Conservation (phyloP, 352 stramenopile species). For the Phytophthora idaei region DNA sequence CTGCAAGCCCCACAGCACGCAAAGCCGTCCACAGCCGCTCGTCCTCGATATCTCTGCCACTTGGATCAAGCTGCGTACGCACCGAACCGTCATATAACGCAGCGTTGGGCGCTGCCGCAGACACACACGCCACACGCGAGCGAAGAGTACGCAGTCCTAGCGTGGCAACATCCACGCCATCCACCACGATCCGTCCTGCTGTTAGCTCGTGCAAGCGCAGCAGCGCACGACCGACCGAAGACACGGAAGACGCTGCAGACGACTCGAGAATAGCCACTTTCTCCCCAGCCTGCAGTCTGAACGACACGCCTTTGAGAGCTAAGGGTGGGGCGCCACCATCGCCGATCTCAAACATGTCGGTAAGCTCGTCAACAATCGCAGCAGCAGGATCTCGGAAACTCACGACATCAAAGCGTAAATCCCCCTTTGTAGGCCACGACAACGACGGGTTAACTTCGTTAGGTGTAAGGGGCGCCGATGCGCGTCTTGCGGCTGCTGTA, state of each 20-base stretch:
- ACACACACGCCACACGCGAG: constrained; percentile 93
- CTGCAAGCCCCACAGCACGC: constrained; percentile 55
- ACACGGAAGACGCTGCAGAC: constrained; percentile 87
- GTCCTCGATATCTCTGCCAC: constrained; percentile 45
- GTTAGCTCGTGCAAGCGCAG: constrained; percentile 94
- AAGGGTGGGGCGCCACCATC: constrained; percentile 53
- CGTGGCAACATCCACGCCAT: constrained; percentile 89
- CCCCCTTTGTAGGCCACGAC: constrained; percentile 88
- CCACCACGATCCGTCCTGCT: constrained; percentile 89
- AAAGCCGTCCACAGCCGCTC: constrained; percentile 42
- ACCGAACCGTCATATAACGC: constrained; percentile 92
- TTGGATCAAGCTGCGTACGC: constrained; percentile 93
- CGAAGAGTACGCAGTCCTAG: constrained; percentile 89
- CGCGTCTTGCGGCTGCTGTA: constrained; percentile 25
- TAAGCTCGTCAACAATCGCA: constrained; percentile 31
- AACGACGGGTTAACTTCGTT: constrained; percentile 44
- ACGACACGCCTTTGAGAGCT: constrained; percentile 63
- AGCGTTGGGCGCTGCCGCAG: constrained; percentile 90
- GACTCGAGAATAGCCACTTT: constrained; percentile 92
- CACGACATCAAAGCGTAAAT: constrained; percentile 91
- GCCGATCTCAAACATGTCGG: constrained; percentile 43
- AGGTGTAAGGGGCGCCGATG: constrained; percentile 25
- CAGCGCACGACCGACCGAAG: constrained; percentile 87
- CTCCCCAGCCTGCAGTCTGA: constrained; percentile 81
- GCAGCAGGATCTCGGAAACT: constrained; percentile 85